Percentiles rank a stretch among this genome's conserved stretches.
Conservation (phyloP, 2,329 filamentous ascomycete species). For the Sporothrix pseudoabietina region DNA sequence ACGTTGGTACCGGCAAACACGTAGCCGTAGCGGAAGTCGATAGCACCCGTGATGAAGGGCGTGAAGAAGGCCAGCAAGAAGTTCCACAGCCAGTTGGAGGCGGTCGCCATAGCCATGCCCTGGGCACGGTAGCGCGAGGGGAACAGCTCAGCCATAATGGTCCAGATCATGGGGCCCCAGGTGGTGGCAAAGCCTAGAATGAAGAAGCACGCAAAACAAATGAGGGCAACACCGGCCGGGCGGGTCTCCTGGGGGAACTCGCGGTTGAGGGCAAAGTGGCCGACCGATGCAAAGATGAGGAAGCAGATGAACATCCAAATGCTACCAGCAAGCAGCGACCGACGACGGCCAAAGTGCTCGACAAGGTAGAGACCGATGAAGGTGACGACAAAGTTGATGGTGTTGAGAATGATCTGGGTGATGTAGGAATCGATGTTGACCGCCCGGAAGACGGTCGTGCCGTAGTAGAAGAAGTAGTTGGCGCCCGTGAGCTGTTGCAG, state of each 20-base stretch:
- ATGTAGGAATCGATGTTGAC: constrained; percentile 68
- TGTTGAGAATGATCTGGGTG: constrained; percentile 63
- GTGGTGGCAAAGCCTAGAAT: constrained; percentile 66
- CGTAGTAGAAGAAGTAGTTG: constrained; percentile 63
- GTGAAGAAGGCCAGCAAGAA: constrained; percentile 49
- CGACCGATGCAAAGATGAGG: constrained; percentile 64
- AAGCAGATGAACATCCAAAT: constrained; percentile 69
- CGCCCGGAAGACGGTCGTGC: constrained; percentile 65
- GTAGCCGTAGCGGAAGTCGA: constrained; percentile 71
- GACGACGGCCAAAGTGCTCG: constrained; percentile 68
- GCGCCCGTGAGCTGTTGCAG: constrained; percentile 69
- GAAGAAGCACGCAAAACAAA: constrained; percentile 73
- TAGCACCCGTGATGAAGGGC: constrained; percentile 52
- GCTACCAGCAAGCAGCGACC: constrained; percentile 66
- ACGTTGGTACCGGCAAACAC: constrained; percentile 74
- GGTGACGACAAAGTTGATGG: constrained; percentile 54
- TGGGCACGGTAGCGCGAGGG: constrained; percentile 35
- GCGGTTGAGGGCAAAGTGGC: constrained; percentile 47
- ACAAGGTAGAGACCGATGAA: constrained; percentile 69
- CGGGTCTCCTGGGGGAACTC: constrained; percentile 44
- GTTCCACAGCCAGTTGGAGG: constrained; percentile 61
- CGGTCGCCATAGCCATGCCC: constrained; percentile 36
- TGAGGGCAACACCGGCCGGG: constrained; percentile 65
- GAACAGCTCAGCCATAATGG: constrained; percentile 35
- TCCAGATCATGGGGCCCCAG: constrained; percentile 36